Evolutionary conservation across 2,329 filamentous ascomycete genomes (phyloP), one percentile per base, ranked within the genome.

Genomic region (Emergomyces orientalis): DNA sequence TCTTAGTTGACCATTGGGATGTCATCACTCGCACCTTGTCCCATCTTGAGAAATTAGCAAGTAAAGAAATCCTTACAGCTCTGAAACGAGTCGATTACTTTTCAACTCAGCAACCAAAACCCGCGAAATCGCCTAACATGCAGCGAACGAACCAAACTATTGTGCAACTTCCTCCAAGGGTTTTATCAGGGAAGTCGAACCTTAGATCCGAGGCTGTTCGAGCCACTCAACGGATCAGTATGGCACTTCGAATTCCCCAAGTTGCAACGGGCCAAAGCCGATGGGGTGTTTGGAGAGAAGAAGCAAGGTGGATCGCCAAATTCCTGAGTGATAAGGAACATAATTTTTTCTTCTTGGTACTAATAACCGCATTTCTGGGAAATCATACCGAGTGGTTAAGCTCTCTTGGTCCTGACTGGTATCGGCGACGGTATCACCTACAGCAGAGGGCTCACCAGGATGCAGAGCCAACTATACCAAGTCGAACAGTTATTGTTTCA

Each of bases 351-450:
- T 82, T 85, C 66, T 79, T 82, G 68, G 84, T 82, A 30, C 73
- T 85, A 14, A 74, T 86, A 37, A 86, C 83, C 1, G 82, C 82
- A 1, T 85, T 85, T 63, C 73, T 86, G 61, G 83, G 82, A 0
- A 84, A 80, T 51, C 83, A 86, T 66, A 84, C 82, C 0, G 82
- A 85, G 67, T 86, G 83, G 83, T 77, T 86, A 13, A 81, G 80
- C 63, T 71, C 77, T 3, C 71, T 85, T 25, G 82, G 81, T 0
- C 82, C 82, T 2, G 80, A 80, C 61, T 81, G 80, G 77, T 80
- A 82, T 68, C 77, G 80, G 51, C 79, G 79, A 61, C 80, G 81
- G 37, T 77, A 82, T 67, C 76, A 77, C 63, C 74, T 81, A 65
- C 79, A 81, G 67, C 80, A 83, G 68, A 79, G 79, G 68, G 74